A percentile compares a stretch with the other conserved stretches of the same genome.
These are phyloP conservation scores for Globisporangium alternatum DNA, from an alignment of 352 stramenopile species.

Conservation along the genomic window DNA sequence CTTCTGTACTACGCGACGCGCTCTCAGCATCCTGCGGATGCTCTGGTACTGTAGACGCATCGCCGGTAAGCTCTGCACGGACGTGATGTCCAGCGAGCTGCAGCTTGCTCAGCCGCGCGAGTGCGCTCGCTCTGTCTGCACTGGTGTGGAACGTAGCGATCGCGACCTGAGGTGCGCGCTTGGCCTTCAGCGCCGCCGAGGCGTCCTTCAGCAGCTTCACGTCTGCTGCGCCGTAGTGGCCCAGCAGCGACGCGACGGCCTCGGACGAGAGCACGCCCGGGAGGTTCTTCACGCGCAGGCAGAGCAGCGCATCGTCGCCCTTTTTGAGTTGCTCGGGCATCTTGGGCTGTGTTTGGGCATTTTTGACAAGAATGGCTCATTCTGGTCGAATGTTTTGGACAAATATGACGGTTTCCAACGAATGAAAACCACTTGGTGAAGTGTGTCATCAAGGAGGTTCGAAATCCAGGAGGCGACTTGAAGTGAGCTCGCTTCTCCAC, in stretches of 20 bases:
- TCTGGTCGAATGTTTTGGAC: no score
- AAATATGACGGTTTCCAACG: no score
- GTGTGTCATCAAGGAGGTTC: no score
- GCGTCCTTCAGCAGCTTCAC: constrained; percentile 40
- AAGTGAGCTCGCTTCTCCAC: no score
- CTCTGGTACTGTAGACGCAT: constrained; percentile 2
- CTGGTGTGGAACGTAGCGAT: constrained; percentile 42
- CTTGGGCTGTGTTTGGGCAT: not conserved
- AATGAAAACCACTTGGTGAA: no score
- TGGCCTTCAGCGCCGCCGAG: constrained; percentile 24
- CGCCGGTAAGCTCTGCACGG: constrained; percentile 26
- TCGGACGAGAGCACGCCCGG: constrained; percentile 50
- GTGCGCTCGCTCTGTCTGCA: constrained; percentile 34
- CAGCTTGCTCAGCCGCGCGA: constrained; percentile 37
- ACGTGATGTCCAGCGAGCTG: constrained; percentile 57
- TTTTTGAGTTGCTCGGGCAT: not conserved
- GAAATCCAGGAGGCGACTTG: no score
- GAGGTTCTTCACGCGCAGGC: constrained; percentile 53
- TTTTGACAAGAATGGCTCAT: no score
- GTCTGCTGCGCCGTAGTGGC: constrained; percentile 48
- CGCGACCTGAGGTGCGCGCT: constrained; percentile 32
- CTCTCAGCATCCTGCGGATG: not conserved
- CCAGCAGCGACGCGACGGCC: constrained; percentile 54
- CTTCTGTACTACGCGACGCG: constrained; percentile 3
- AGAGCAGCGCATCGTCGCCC: not conserved